Conservation (phyloP, 768 basidiomycete genomes). For the Holtermannia corniformis region DNA sequence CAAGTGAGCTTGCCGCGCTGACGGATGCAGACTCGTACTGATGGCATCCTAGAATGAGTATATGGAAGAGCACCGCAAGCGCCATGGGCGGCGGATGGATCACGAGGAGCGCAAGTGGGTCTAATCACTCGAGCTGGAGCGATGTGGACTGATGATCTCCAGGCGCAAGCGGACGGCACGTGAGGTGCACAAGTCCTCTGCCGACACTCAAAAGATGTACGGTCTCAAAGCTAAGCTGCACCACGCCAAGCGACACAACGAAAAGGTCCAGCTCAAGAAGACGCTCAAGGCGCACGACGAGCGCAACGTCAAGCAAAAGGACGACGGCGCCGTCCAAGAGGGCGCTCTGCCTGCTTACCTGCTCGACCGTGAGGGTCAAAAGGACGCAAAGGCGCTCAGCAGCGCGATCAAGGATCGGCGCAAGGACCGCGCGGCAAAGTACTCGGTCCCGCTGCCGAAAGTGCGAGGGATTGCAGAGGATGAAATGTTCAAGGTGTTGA, state of each 20-base stretch:
- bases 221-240: constrained; percentile 97
- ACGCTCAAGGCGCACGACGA: constrained; percentile 99
- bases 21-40: neutral
- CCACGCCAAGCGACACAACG: constrained; percentile 88
- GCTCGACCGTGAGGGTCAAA: constrained; percentile 94
- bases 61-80: constrained; percentile 96
- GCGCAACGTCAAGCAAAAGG: constrained; percentile 90
- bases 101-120: constrained; percentile 88
- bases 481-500: constrained; percentile 99
- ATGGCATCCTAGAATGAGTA: constrained; percentile 83
- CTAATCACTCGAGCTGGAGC: neutral
- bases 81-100: constrained; percentile 91
- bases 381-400: constrained; percentile 90
- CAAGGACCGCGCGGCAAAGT: constrained; percentile 98
- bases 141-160: neutral
- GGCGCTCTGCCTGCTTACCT: constrained; percentile 91
- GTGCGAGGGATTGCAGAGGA: constrained; percentile 98
- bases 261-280: constrained; percentile 98
- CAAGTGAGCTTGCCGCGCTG: constrained; percentile 1
- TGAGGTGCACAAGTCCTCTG: constrained; percentile 53
- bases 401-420: constrained; percentile 96
- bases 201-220: constrained; percentile 82
- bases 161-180: constrained; percentile 46
- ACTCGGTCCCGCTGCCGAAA: constrained; percentile 90
- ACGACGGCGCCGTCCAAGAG: constrained; percentile 63